Evolutionary conservation across 2,329 filamentous ascomycete genomes (phyloP).

Genomic region (Chalaropsis thielavioides): DNA sequence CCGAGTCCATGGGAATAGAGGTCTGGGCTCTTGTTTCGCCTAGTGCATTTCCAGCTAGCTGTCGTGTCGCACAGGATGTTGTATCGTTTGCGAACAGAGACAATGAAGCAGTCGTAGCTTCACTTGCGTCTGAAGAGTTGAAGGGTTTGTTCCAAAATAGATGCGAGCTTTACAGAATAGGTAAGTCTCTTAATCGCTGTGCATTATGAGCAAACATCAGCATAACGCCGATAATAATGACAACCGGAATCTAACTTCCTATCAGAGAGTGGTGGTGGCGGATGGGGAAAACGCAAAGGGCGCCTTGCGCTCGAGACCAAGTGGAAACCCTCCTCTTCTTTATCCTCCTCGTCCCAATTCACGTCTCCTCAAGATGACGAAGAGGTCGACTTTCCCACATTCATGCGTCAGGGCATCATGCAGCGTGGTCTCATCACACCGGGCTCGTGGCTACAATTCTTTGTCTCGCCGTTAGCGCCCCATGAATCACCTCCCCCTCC

Average conservation of each 20-base stretch:
- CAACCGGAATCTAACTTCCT: constrained; percentile 1
- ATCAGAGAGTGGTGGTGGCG: constrained; percentile 63
- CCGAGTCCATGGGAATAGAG: constrained; percentile 37
- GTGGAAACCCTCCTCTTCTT: constrained; percentile 18
- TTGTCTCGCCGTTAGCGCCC: constrained; percentile 30
- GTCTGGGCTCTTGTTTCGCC: constrained; percentile 52
- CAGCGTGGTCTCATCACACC: constrained; percentile 40
- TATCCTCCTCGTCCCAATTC: constrained; percentile 18
- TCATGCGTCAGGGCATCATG: constrained; percentile 14
- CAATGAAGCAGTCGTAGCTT: constrained; percentile 13
- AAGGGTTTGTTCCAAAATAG: constrained; percentile 18
- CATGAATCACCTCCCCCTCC: constrained; percentile 11
- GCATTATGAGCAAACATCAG: neutral
- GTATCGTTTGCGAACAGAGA: constrained; percentile 16
- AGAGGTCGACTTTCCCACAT: constrained; percentile 24
- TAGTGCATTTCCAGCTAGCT: constrained; percentile 18
- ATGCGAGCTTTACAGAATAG: constrained; percentile 31
- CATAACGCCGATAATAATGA: neutral
- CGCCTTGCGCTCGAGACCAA: constrained; percentile 60
- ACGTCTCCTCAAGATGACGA: constrained; percentile 18
- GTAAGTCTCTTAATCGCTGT: constrained; percentile 25
- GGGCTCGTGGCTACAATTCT: constrained; percentile 54
- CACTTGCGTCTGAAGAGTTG: neutral
- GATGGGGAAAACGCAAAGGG: constrained; percentile 70
- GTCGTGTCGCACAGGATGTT: constrained; percentile 35